Evolutionary conservation across 768 basidiomycete genomes (phyloP), one percentile per base, ranked within the genome.

Genomic region (Leccinum variicolor): DNA sequence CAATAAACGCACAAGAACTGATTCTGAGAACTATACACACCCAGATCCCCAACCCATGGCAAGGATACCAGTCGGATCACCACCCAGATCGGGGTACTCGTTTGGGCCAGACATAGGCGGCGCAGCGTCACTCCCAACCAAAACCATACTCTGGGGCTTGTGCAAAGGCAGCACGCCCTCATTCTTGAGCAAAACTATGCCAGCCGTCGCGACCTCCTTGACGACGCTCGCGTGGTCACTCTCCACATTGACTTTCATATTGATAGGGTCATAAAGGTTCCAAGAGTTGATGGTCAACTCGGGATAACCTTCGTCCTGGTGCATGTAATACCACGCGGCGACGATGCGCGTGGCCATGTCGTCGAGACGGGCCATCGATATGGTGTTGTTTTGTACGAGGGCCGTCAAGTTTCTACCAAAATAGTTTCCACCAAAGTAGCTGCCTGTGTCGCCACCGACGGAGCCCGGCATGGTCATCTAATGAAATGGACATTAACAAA

Each of bases 11-110:
- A 43, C 5, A 7, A 9, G 1, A 21, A 36, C 15, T 5, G 7
- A 17, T 39, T 7, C 9, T 0, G 52, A 6, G 17, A n/a, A 14
- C 1, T 8, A 55, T 14, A 64, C 74, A 39, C 47, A 78, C 73
- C 92, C 92, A 51, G 87, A 89, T 36, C 92, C 94, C 94, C 94
- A 97, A 14, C 93, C 93, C 87, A 94, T 88, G 8, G 92, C 92
- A 21, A 97, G 78, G 17, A 89, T 79, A 9, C 92, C 92, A 50
- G 79, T 82, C 29, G 75, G 72, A 43, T 76, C 73, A 25, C 86
- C 85, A 50, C 81, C 84, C n/a, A 72, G 82, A 61, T 92, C 87
- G 6, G 73, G 23, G 52, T 84, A 91, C 53, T 84, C 79, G 65
- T 92, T 93, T 0, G 91, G 88, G 0, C 92, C 92, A 26, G 77